Evolutionary conservation across 805 yeast genomes (phyloP).

Genomic region (Yarrowia osloensis): DNA sequence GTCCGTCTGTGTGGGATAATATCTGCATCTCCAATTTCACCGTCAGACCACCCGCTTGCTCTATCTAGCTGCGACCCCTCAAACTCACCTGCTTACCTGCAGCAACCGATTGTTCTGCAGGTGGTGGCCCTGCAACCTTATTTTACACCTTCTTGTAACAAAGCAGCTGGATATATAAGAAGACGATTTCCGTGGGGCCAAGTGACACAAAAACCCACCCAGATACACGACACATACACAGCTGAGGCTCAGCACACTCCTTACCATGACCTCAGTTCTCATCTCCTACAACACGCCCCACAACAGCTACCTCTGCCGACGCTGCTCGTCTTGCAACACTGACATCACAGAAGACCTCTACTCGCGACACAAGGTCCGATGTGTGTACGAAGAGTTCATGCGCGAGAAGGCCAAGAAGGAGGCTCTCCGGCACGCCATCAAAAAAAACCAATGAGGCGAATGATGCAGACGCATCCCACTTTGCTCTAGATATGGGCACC

Average conservation of each 20-base stretch:
- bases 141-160: background rate
- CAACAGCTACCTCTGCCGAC: conserved; percentile 2
- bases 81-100: background rate
- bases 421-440: background rate
- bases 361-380: conserved; percentile 10
- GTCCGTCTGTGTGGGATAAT: background rate
- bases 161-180: background rate
- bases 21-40: background rate
- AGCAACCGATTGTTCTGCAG: conserved; percentile 25
- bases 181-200: background rate
- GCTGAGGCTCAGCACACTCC: conserved; percentile 1
- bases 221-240: background rate
- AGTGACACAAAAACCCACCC: background rate
- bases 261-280: conserved; percentile 5
- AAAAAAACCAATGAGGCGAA: background rate
- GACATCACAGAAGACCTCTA: conserved; percentile 13
- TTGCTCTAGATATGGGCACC: too few relatives aligned
- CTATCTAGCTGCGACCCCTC: background rate
- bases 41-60: background rate
- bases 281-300: background rate
- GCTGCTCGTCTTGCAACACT: conserved; percentile 22
- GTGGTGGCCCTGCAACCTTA: conserved; percentile 15
- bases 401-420: conserved; percentile 18
- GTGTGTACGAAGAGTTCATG: conserved; percentile 22
- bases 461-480: too few relatives aligned